Percentiles rank a stretch among this genome's conserved stretches.
These are phyloP conservation scores for Rhodotorula sp. DNA, from an alignment of 1,284 basidiomycete genomes.

Conservation along the genomic window DNA sequence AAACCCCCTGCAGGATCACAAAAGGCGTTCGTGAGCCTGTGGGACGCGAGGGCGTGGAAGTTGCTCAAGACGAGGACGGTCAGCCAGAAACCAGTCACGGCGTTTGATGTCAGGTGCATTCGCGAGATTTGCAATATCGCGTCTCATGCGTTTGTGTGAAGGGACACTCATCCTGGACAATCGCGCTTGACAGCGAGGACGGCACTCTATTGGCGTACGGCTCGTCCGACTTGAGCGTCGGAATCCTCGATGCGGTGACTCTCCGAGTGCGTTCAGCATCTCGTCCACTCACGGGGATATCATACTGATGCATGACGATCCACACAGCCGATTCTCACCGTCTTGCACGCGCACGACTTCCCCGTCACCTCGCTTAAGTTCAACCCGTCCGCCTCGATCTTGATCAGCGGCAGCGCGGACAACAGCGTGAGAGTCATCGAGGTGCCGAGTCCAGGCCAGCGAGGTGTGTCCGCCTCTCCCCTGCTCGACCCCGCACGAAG, in stretches of 20 bases:
- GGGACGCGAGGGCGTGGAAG: slow-evolving; percentile 50
- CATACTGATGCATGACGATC: too few relatives aligned
- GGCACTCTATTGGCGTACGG: slow-evolving; percentile 82
- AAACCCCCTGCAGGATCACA: slow-evolving; percentile 20
- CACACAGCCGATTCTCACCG: slow-evolving; percentile 77
- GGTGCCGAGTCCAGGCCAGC: slow-evolving; percentile 56
- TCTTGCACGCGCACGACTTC: slow-evolving; percentile 92
- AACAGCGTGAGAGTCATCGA: slow-evolving; percentile 78
- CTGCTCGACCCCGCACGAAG: not conserved
- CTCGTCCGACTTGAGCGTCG: slow-evolving; percentile 10
- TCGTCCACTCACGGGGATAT: not conserved
- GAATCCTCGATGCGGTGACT: slow-evolving; percentile 7
- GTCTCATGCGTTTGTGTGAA: too few relatives aligned
- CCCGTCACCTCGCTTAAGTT: slow-evolving; percentile 86
- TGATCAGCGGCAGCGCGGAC: slow-evolving; percentile 91
- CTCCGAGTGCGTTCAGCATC: slow-evolving; percentile 4
- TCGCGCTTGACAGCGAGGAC: slow-evolving; percentile 58
- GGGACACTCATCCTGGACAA: too few relatives aligned
- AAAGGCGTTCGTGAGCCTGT: slow-evolving; percentile 40
- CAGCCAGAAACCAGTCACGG: slow-evolving; percentile 74
- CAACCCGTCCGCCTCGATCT: slow-evolving; percentile 72
- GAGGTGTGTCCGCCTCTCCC: not conserved
- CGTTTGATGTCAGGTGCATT: slow-evolving; percentile 62
- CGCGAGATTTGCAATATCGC: not conserved
- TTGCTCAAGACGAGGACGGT: slow-evolving; percentile 53